Percentiles rank a stretch among this genome's conserved stretches.
These are phyloP conservation scores for Lantana camara DNA, from an alignment of 257 asterid species.

Conservation along the genomic window DNA sequence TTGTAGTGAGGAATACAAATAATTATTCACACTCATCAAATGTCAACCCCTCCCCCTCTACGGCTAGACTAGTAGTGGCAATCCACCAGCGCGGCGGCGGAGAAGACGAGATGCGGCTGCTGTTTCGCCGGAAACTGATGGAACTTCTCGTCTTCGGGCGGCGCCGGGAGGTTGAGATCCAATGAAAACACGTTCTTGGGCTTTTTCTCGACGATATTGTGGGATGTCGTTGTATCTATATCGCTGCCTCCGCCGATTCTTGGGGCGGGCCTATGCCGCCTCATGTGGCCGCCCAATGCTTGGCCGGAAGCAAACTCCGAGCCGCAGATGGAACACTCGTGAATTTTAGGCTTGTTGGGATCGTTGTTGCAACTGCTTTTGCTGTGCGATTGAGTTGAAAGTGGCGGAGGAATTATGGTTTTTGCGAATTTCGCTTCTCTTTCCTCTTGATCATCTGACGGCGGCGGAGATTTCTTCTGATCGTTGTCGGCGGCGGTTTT, in stretches of 20 bases:
- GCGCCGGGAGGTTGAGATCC: constrained; percentile 87
- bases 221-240: constrained; percentile 25
- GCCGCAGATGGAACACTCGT: constrained; percentile 83
- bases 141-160: constrained; percentile 52
- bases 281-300: constrained; percentile 94
- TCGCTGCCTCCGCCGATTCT: constrained; percentile 19
- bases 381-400: constrained; percentile 20
- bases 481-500: constrained; percentile 39
- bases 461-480: constrained; percentile 34
- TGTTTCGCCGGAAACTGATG: constrained; percentile 33
- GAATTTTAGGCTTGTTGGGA: constrained; percentile 48
- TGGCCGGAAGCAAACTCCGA: constrained; percentile 83
- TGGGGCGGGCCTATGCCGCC: constrained; percentile 63
- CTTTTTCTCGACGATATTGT: constrained; percentile 40
- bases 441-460: constrained; percentile 15
- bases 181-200: constrained; percentile 44
- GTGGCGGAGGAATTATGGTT: constrained; percentile 15
- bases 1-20: constrained; percentile 21
- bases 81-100: constrained; percentile 69
- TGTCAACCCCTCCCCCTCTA: constrained; percentile 39
- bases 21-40: constrained; percentile 39
- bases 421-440: constrained; percentile 15
- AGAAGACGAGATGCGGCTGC: constrained; percentile 43
- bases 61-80: constrained; percentile 55
- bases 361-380: constrained; percentile 7